Evolutionary conservation across 805 yeast genomes (phyloP).

Genomic region (Pichia kluyveri): DNA sequence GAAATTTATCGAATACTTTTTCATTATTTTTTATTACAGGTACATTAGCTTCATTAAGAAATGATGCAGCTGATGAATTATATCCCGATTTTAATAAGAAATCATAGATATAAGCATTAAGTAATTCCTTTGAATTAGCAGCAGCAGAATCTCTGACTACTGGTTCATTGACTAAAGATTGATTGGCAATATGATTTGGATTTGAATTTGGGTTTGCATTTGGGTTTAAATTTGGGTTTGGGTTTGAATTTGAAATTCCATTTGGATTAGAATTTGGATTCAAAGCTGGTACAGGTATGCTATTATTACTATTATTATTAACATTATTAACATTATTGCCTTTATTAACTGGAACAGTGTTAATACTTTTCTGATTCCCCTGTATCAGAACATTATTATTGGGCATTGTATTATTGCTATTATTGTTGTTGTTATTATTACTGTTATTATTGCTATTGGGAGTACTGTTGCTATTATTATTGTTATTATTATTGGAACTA

Average conservation of each 20-base stretch:
- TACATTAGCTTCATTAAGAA: slow-evolving; percentile 69
- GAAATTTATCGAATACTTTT: slow-evolving; percentile 6
- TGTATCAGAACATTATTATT: too few relatives aligned
- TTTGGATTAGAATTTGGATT: too few relatives aligned
- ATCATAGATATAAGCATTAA: slow-evolving; percentile 83
- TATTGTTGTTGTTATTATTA: background rate
- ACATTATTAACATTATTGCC: too few relatives aligned
- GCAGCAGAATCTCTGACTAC: slow-evolving; percentile 37
- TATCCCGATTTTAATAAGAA: slow-evolving; percentile 69
- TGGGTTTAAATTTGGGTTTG: background rate
- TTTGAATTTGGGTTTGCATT: background rate
- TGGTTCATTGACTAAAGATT: slow-evolving; percentile 7
- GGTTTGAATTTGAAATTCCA: too few relatives aligned
- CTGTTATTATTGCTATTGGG: background rate
- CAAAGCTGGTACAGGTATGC: too few relatives aligned
- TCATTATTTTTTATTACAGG: slow-evolving; percentile 32
- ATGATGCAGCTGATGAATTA: slow-evolving; percentile 62
- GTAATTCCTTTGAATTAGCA: slow-evolving; percentile 43
- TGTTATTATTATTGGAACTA: too few relatives aligned
- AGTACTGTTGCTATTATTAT: background rate
- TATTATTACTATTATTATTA: too few relatives aligned
- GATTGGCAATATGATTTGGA: background rate
- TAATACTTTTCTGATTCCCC: too few relatives aligned
- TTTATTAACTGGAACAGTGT: too few relatives aligned
- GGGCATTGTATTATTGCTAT: background rate